These are phyloP conservation scores for Thalassiosira exigua DNA, from an alignment of 352 stramenopile species.

Conservation along the genomic window DNA sequence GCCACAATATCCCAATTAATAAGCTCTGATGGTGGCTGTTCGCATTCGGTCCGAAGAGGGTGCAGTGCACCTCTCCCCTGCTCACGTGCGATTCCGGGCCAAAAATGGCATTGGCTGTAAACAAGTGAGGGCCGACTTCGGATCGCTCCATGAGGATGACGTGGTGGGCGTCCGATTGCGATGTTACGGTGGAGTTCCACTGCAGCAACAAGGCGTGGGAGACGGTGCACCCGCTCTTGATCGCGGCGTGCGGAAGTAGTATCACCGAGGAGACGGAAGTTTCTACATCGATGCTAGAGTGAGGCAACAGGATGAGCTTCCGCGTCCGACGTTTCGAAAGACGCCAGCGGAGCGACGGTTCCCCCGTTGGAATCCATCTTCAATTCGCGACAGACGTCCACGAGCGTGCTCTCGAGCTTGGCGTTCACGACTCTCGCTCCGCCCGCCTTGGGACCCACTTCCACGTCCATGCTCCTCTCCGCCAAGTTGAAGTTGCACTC, in stretches of 20 bases:
- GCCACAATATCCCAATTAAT: slow-evolving; percentile 77
- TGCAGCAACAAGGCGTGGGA: slow-evolving; percentile 65
- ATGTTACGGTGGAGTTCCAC: slow-evolving; percentile 67
- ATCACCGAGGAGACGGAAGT: slow-evolving; percentile 55
- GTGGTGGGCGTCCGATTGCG: slow-evolving; percentile 57
- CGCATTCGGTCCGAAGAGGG: slow-evolving; percentile 78
- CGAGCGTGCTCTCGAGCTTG: slow-evolving; percentile 66
- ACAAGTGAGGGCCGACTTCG: slow-evolving; percentile 63
- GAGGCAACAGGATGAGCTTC: slow-evolving; percentile 54
- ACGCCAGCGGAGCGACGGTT: slow-evolving; percentile 8
- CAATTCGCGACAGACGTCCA: slow-evolving; percentile 65
- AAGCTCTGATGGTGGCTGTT: slow-evolving; percentile 82
- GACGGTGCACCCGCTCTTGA: slow-evolving; percentile 53
- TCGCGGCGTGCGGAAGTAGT: slow-evolving; percentile 57
- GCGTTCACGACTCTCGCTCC: slow-evolving; percentile 54
- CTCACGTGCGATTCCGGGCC: slow-evolving; percentile 75
- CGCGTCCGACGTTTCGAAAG: not conserved
- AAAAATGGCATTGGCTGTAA: slow-evolving; percentile 64
- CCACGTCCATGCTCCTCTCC: slow-evolving; percentile 58
- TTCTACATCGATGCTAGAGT: slow-evolving; percentile 62
- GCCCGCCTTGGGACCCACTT: slow-evolving; percentile 75
- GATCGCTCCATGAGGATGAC: slow-evolving; percentile 75
- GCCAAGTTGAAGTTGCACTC: slow-evolving; percentile 38
- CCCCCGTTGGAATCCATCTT: slow-evolving; percentile 39
- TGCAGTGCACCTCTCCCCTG: slow-evolving; percentile 72